A percentile compares a stretch with the other conserved stretches of the same genome.
These are phyloP conservation scores for Rhizopogon sp. DNA, from an alignment of 768 basidiomycete genomes.

Conservation along the genomic window DNA sequence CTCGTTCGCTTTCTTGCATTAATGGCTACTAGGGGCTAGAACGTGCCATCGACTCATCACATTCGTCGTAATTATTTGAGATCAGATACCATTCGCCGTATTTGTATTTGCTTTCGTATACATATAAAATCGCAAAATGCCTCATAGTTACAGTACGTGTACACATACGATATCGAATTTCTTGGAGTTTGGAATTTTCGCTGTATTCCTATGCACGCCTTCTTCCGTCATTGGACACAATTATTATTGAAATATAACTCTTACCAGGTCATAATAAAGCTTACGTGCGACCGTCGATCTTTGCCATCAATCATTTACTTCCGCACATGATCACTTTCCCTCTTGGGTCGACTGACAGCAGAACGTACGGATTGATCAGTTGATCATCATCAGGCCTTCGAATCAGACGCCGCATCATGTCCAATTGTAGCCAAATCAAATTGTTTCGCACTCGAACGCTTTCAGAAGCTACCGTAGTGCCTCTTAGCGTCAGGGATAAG, in stretches of 20 bases:
- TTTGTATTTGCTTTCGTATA: slow-evolving; percentile 20
- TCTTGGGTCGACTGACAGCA: not conserved
- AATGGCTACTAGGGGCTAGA: slow-evolving; percentile 16
- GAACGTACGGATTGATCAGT: not conserved
- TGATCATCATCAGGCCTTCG: not conserved
- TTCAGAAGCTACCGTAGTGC: no score
- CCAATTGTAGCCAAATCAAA: no score
- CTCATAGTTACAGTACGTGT: slow-evolving; percentile 15
- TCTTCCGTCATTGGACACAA: slow-evolving; percentile 7
- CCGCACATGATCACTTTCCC: not conserved
- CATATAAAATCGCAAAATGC: slow-evolving; percentile 9
- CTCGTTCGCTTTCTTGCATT: slow-evolving; percentile 15
- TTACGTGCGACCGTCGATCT: not conserved
- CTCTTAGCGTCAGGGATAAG: slow-evolving; percentile 2
- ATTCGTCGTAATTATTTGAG: slow-evolving; percentile 15
- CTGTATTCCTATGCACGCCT: slow-evolving; percentile 22
- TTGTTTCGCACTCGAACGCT: no score
- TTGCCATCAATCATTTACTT: slow-evolving; percentile 1
- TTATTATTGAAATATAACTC: slow-evolving; percentile 17
- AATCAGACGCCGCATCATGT: no score
- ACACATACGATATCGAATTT: slow-evolving; percentile 16
- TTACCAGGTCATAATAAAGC: slow-evolving; percentile 3
- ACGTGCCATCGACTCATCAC: slow-evolving; percentile 8
- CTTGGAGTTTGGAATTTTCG: slow-evolving; percentile 20
- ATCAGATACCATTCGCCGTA: slow-evolving; percentile 11